Conservation (phyloP, 345 rosid species). For the Crucihimalaya himalaica region DNA sequence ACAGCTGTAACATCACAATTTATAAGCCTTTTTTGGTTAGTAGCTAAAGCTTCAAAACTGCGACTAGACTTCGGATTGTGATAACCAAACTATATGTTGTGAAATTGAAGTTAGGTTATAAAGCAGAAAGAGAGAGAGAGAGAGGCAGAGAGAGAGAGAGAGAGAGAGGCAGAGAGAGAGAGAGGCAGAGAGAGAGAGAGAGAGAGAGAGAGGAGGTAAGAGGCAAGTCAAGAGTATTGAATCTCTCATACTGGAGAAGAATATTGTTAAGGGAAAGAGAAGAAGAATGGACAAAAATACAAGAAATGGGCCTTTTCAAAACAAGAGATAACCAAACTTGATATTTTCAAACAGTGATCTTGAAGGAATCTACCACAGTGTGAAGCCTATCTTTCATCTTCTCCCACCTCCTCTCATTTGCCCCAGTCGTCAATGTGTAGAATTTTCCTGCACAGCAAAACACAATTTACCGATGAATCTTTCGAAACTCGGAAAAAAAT, state of each 20-base stretch:
- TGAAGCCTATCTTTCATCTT: conserved; percentile 87
- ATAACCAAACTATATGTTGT: background rate
- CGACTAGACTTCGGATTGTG: background rate
- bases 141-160: too few species aligned
- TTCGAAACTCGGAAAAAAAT: background rate
- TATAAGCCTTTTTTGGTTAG: background rate
- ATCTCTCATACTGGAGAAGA: conserved; percentile 27
- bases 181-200: too few species aligned
- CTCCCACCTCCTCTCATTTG: conserved; percentile 89
- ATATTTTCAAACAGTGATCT: conserved; percentile 48
- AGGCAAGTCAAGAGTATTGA: conserved; percentile 29
- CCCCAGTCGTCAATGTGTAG: conserved; percentile 82
- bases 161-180: too few species aligned
- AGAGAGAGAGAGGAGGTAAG: background rate
- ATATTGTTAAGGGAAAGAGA: conserved; percentile 18
- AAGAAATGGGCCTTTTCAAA: conserved; percentile 12
- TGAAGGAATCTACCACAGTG: conserved; percentile 74
- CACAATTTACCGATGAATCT: background rate
- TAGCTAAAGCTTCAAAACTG: background rate
- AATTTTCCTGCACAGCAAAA: conserved; percentile 61
- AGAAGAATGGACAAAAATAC: conserved; percentile 37
- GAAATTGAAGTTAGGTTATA: background rate
- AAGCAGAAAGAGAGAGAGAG: background rate
- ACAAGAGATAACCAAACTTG: conserved; percentile 8
- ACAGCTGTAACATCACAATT: background rate